Evolutionary conservation across 768 basidiomycete species (phyloP), one percentile per base, ranked within the genome.

Genomic region (Chalciporus piperatus): DNA sequence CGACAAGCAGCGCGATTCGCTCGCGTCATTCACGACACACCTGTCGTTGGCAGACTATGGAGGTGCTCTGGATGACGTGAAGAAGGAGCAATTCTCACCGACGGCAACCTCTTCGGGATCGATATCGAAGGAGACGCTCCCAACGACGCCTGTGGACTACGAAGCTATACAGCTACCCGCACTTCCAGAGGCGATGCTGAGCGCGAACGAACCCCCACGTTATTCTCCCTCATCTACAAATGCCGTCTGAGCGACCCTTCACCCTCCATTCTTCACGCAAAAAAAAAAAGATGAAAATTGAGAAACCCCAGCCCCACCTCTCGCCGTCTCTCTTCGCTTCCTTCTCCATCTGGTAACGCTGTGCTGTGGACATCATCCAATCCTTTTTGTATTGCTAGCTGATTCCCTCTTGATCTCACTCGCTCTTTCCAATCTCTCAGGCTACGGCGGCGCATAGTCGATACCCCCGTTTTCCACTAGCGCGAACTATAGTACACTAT

Each of bases 1-100:
- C 48, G 61, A 79, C 44, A 71, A 69, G 55, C 78, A 76, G 57
- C 77, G 72, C 47, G 76, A 77, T 51, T 80, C 80, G 6, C 50
- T 79, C 14, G 68, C 71, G 35, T 83, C 81, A 0, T 72, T 78
- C 63, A 74, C 76, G 7, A 68, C 68, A 27, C 71, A 73, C 52
- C 61, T 77, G 45, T 77, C 77, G 13, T 58, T 75, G 60, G 66
- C 55, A 7, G 78, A 76, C 37, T 72, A 69, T n/a, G 71, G 70
- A 14, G 71, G 71, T 12, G 59, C 67, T 38, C 56, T 76, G 49
- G 55, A 33, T 25, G 63, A 62, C 23, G 46, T 58, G 46, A 65
- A 70, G 43, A 57, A 58, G 40, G 22, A 13, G 2, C 49, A 65
- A 0, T 59, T 57, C 28, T 63, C 60, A 0, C 63, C 65, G 6